Base-by-base conservation (phyloP, 805 yeast genomes). In the Hemisphaericaspora nanyangensis region DNA sequence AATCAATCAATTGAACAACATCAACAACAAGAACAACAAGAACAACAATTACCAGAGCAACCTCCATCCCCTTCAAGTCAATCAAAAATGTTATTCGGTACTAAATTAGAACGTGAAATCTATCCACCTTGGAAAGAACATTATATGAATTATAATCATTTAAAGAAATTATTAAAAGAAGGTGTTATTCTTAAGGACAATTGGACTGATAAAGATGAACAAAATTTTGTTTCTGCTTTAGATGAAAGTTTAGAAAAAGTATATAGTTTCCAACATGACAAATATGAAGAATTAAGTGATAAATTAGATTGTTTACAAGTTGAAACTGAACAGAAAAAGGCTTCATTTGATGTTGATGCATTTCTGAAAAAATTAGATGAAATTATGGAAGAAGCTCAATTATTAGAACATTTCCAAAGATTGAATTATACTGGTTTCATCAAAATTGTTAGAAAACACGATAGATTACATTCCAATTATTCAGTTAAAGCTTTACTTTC, bases 361-460 rank as follows among this genome's bases (percentile, higher is more conserved):
- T 84, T 88, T 52, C 87, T 85, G 51, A 61, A 63, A 25, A 76
- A 79, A 39, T 70, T 93, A 49, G 99, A 93, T 55, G 80, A 79
- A 43, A 67, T 82, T 19, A 68, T 93, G 44, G 74, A 79, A 8
- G 73, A 78, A 50, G 86, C 98, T 8, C 86, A 85, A 52, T 91
- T 87, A 54, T 70, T 93, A 50, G 96, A 90, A 59, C 86, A 80
- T 56, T 93, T 93, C 65, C 83, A 95, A 30, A 76, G 99, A 54
- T 64, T 91, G 50, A 93, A 93, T 64, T 93, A 83, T 68, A 91
- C 99, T 11, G 99, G 97, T 1, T 91, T 93, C 65, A 76, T 81
- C 52, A 93, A 93, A 59, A 87, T 93, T 50, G 97, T 90, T 48
- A 90, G 91, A 68, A 91, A 91, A 65, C 99, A 93, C 57, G 98